These are phyloP conservation scores for Bipolaris bicolor DNA, from an alignment of 2,329 filamentous ascomycete genomes.

Conservation along the genomic window DNA sequence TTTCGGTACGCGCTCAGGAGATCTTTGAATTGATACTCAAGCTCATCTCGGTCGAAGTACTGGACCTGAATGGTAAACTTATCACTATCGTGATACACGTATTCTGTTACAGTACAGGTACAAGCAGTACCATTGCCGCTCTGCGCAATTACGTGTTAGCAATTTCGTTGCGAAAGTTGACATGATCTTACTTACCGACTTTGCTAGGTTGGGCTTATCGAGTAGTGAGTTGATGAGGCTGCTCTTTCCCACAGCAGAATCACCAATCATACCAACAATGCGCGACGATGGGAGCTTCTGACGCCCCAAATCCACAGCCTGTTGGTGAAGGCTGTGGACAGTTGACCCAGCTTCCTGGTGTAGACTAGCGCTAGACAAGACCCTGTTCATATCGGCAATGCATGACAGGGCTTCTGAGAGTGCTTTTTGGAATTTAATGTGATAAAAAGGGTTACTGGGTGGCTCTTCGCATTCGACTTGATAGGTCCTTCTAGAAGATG, in stretches of 20 bases:
- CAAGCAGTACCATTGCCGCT: slow-evolving; percentile 55
- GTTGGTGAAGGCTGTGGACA: slow-evolving; percentile 45
- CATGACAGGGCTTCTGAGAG: slow-evolving; percentile 41
- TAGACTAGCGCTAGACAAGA: slow-evolving; percentile 43
- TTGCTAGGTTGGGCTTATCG: slow-evolving; percentile 50
- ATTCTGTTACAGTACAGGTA: slow-evolving; percentile 58
- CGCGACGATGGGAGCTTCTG: slow-evolving; percentile 52
- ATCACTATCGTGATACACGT: slow-evolving; percentile 47
- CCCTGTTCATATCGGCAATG: slow-evolving; percentile 38
- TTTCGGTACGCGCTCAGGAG: neutral
- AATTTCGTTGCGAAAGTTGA: neutral
- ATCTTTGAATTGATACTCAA: slow-evolving; percentile 9
- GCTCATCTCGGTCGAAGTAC: slow-evolving; percentile 27
- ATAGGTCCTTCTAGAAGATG: neutral
- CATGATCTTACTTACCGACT: slow-evolving; percentile 49
- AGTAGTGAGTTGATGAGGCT: slow-evolving; percentile 59
- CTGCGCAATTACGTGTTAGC: slow-evolving; percentile 32
- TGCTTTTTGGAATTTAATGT: slow-evolving; percentile 18
- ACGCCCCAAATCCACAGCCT: slow-evolving; percentile 42
- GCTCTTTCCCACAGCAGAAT: slow-evolving; percentile 59
- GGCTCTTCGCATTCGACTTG: neutral
- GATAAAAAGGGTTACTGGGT: neutral
- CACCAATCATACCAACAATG: slow-evolving; percentile 57
- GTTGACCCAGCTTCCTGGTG: neutral
- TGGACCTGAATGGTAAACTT: slow-evolving; percentile 42